Base-by-base conservation (phyloP, 306 rosid species). In the Vigna reflexopilosa region DNA sequence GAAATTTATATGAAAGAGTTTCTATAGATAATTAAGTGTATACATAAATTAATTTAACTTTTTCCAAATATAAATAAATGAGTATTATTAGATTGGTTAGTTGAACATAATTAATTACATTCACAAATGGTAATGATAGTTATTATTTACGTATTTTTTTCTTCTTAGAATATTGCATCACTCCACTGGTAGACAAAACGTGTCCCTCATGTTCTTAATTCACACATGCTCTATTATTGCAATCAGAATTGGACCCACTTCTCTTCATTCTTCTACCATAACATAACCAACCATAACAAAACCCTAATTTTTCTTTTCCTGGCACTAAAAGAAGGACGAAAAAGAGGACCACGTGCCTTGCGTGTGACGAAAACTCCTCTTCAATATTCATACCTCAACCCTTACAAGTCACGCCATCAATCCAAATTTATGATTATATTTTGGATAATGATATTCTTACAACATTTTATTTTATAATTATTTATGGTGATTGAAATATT, bases 361-460 rank as follows among this genome's bases (percentile, higher is more conserved):
- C 87, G 87, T 85, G 84, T 52, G 81, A 71, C 11, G 12, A 40
- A 80, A 75, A 86, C 75, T 52, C 71, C 45, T 28, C 38, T 40
- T 42, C 9, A 71, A 55, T 45, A 40, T 72, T 28, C 38, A 71
- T 78, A 20, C 34, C 70, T 52, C 1, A 49, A 45, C 30, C 17
- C 92, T 87, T 91, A 56, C 76, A 89, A 89, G 85, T 76, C 76
- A 89, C 82, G 89, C 69, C 86, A 85, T 72, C 44, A 7, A 36
- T 7, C 42, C 9, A 26, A 26, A 26, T 26, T 3, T 26, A 26
- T 26, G 3, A 26, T 26, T 2, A 26, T 26, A 26, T 26, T 26
- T 26, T 26, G 2, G 28, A 26, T 26, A 17, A 17, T 17, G 19
- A 17, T 17, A 17, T 17, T 17, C 19, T 17, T 17, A 17, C 19